Evolutionary conservation across 2,329 filamentous ascomycete species (phyloP), one percentile per base, ranked within the genome.

Genomic region (Sodiomyces alkalinus): DNA sequence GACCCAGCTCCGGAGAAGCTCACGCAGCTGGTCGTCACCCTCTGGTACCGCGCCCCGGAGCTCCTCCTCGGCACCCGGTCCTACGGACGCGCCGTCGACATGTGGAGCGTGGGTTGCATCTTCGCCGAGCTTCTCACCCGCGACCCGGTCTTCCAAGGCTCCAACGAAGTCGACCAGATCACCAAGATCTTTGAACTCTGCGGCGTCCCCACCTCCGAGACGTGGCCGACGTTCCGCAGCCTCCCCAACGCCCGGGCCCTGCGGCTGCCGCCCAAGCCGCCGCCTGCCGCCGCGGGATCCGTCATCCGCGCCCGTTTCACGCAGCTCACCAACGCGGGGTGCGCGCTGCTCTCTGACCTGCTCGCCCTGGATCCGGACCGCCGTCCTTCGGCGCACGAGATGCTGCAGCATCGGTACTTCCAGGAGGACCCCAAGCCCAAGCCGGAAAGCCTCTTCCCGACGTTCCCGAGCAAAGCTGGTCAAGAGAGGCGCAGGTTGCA

Each of bases 31-130:
- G 90, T 98, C 36, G 87, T 96, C 12, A 98, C 90, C 6, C 68
- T 98, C 6, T 98, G 90, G 90, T 98, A 98, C 52, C 80, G 90
- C 32, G 69, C 81, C 1, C 90, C 90, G 0, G 90, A 96, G 53
- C 68, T 96, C 8, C 67, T 98, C 2, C 72, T 96, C 3, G 90
- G 90, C 5, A 62, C 80, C 0, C 68, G 69, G 19, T 66, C 64
- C 11, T 98, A 98, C 56, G 75, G 68, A 33, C 58, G 65, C 1
- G 70, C 80, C 35, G 65, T 96, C 41, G 90, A 96, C 55, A 80
- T 96, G 67, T 98, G 90, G 90, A 92, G 80, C 53, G 61, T 96
- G 4, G 90, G 90, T 9, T 96, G 90, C 55, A 85, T 98, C 45
- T 92, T 98, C 47, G 87, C 77, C 35, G 90, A 98, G 57, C 67